Evolutionary conservation across 1,284 basidiomycete genomes (phyloP), one percentile per base, ranked within the genome.

Genomic region (Cutaneotrichosporon sp.): DNA sequence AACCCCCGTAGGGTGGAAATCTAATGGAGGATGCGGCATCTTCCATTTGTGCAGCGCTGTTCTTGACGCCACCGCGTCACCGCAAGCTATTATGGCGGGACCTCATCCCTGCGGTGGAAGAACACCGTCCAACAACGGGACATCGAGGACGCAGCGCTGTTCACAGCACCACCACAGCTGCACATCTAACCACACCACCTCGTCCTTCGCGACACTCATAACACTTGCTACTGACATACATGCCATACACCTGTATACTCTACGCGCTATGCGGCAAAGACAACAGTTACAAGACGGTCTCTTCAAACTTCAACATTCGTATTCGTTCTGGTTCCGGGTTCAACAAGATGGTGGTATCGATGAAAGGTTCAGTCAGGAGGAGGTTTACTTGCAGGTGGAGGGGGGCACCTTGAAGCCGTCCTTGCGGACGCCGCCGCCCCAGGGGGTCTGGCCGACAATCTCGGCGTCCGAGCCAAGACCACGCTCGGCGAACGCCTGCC

Each of bases 371-470:
- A 23, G 20, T 15, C 41, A 22, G n/a, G n/a, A 0, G 9, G 38
- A 9, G n/a, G 45, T 33, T 37, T 50, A 47, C 60, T 65, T 69
- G 70, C 77, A 79, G 33, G 65, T 55, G 52, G 67, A 68, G 55
- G 63, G 52, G 39, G 79, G 79, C 10, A 77, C 58, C 50, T 64
- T 65, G 65, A 62, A 75, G 54, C 78, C 79, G 59, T 81, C 77
- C 34, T 64, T 67, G 50, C 79, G 76, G 57, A 80, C 69, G 63
- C 92, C 93, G 80, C 90, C 90, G 65, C 92, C 92, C 93, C 92
- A 96, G n/a, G 91, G 91, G 5, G 88, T 90, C 54, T 81, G 78
- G 42, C 88, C 87, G 36, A 81, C 76, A 34, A 92, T 81, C n/a
- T 63, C 74, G 4, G 90, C 87, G 64, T 90, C 83, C 15, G 76